phyloP scores from a whole-genome alignment of 768 basidiomycete genomes.

The Rhodotorula paludigena region DNA sequence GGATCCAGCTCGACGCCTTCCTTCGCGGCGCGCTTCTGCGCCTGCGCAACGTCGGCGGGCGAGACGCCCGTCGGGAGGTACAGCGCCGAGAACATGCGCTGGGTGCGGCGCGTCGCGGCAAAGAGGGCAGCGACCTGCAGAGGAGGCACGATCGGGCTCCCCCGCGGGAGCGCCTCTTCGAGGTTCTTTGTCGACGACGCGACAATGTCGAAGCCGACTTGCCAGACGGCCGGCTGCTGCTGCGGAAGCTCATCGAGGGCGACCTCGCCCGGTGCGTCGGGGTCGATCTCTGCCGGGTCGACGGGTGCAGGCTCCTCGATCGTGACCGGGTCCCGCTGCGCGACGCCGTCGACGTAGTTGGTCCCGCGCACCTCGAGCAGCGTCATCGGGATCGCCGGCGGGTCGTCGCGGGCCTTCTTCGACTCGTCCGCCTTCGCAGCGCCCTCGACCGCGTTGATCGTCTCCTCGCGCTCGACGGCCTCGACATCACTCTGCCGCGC shows the following conservation, averaged over 20 bases:
- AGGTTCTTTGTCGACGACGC: conserved; percentile 10
- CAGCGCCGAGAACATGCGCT: conserved; percentile 27
- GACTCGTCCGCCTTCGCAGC: not conserved
- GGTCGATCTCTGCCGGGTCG: not conserved
- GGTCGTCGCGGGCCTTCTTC: no score
- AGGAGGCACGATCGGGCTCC: not conserved
- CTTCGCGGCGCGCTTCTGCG: conserved; percentile 5
- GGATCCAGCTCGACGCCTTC: conserved; percentile 27
- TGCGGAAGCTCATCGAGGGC: no score
- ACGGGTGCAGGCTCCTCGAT: not conserved
- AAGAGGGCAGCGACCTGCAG: conserved; percentile 13
- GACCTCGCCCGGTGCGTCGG: not conserved
- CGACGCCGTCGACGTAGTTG: conserved; percentile 29
- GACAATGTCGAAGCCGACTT: conserved; percentile 28
- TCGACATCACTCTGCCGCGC: conserved; percentile 3
- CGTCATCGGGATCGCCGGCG: conserved; percentile 10
- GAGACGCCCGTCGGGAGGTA: conserved; percentile 30
- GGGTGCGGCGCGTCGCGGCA: conserved; percentile 1
- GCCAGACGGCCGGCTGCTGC: conserved; percentile 25
- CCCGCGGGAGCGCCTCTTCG: not conserved
- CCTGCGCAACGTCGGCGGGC: conserved; percentile 2
- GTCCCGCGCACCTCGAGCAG: conserved; percentile 29
- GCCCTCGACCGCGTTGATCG: not conserved
- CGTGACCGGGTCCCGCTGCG: conserved; percentile 1
- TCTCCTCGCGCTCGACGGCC: not conserved